Evolutionary conservation across 2,329 filamentous ascomycete species (phyloP).

Genomic region (Endocalyx cinctus): DNA sequence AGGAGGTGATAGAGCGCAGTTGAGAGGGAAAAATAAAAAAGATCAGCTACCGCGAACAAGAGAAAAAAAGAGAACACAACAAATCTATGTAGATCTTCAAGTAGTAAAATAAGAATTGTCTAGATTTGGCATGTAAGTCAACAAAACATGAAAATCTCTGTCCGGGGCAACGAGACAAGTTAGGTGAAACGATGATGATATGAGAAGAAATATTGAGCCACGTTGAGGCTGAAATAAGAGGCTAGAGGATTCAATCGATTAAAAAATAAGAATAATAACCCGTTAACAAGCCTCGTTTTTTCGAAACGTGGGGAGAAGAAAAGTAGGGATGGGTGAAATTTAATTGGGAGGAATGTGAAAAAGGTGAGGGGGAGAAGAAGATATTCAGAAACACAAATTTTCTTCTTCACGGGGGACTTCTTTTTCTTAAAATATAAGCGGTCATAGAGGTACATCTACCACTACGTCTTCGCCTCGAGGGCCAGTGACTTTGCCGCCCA

Average conservation of each 20-base stretch:
- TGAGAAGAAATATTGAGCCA: no score
- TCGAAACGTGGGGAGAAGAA: slow-evolving; percentile 25
- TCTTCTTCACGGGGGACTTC: not conserved
- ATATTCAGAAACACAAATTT: no score
- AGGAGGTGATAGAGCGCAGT: no score
- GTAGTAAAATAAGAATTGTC: slow-evolving; percentile 17
- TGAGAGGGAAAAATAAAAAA: no score
- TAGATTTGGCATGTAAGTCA: slow-evolving; percentile 21
- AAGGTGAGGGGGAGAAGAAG: slow-evolving; percentile 15
- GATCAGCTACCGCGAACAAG: not conserved
- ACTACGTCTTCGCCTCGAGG: no score
- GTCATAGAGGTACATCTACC: no score
- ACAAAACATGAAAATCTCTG: slow-evolving; percentile 25
- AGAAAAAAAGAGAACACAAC: slow-evolving; percentile 2
- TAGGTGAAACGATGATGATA: slow-evolving; percentile 20
- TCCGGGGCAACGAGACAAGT: slow-evolving; percentile 26
- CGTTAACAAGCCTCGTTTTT: no score
- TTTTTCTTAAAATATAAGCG: slow-evolving; percentile 1
- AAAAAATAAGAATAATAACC: no score
- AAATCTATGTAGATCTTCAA: slow-evolving; percentile 11
- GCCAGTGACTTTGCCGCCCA: not conserved
- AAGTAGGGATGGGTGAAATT: slow-evolving; percentile 17
- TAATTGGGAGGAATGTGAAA: slow-evolving; percentile 17
- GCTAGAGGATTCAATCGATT: slow-evolving; percentile 17
- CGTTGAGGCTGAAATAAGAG: slow-evolving; percentile 15